phyloP scores from a whole-genome alignment of 306 rosid genomes.

The Gastrolobium bilobum region DNA sequence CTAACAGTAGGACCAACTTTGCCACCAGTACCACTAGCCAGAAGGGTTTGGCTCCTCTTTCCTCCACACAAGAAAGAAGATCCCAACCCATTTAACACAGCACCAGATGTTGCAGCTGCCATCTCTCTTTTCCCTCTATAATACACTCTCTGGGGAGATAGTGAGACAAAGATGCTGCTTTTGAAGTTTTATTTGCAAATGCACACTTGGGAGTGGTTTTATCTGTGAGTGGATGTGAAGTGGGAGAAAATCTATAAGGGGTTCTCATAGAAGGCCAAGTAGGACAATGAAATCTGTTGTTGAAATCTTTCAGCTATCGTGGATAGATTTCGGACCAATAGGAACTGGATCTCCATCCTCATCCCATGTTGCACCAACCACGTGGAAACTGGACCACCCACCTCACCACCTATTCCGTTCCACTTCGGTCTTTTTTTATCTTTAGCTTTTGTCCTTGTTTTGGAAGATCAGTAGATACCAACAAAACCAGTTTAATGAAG shows the following conservation, averaged over 20 bases:
- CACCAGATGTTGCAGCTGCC: constrained; percentile 97
- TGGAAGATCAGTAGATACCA: constrained; percentile 16
- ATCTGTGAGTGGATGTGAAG: constrained; percentile 44
- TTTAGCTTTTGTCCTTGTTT: constrained; percentile 5
- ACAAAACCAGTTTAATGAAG: constrained; percentile 39
- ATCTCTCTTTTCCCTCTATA: constrained; percentile 45
- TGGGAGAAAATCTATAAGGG: constrained; percentile 53
- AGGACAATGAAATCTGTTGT: constrained; percentile 79
- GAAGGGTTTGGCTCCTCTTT: constrained; percentile 70
- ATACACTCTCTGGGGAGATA: constrained; percentile 26
- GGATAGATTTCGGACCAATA: constrained; percentile 98
- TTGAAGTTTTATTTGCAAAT: constrained; percentile 20
- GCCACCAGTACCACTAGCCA: constrained; percentile 57
- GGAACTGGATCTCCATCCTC: constrained; percentile 63
- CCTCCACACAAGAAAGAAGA: constrained; percentile 86
- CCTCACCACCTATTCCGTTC: constrained; percentile 22
- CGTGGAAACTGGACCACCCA: constrained; percentile 57
- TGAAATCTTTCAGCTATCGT: constrained; percentile 56
- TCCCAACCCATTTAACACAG: constrained; percentile 81
- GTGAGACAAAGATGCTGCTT: constrained; percentile 20
- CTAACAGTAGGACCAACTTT: constrained; percentile 53
- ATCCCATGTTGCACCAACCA: constrained; percentile 62
- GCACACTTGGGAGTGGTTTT: constrained; percentile 42
- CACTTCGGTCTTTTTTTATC: constrained; percentile 41
- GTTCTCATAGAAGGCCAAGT: constrained; percentile 63